Conservation (phyloP, 805 yeast species). For the Cyberlindnera americana region DNA sequence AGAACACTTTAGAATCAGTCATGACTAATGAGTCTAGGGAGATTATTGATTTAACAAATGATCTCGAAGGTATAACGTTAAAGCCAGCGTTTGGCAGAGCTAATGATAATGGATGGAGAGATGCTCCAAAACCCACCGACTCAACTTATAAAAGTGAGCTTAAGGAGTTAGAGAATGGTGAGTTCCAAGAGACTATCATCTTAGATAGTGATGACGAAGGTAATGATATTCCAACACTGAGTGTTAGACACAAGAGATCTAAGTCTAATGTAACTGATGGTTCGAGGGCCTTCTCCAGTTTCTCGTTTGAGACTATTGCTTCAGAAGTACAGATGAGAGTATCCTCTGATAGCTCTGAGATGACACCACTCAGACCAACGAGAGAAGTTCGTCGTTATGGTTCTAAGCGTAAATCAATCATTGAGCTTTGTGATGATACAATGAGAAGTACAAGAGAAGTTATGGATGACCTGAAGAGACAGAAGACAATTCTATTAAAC, state of each 20-base stretch:
- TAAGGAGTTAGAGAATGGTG: slow-evolving; percentile 20
- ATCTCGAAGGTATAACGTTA: slow-evolving; percentile 4
- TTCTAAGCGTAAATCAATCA: slow-evolving; percentile 16
- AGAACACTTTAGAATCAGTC: slow-evolving; percentile 13
- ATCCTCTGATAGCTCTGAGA: slow-evolving; percentile 2
- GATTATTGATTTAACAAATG: slow-evolving; percentile 8
- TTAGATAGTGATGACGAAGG: slow-evolving; percentile 23
- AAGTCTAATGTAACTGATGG: slow-evolving; percentile 11
- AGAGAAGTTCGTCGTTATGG: slow-evolving; percentile 12
- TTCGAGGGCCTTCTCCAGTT: slow-evolving; percentile 13
- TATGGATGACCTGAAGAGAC: slow-evolving; percentile 25
- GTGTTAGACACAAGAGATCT: slow-evolving; percentile 8
- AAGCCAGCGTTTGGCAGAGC: not conserved
- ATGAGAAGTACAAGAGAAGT: slow-evolving; percentile 22
- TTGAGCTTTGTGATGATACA: slow-evolving; percentile 26
- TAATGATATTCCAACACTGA: not conserved
- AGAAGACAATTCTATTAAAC: slow-evolving; percentile 19
- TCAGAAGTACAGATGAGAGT: slow-evolving; percentile 23
- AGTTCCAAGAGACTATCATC: slow-evolving; percentile 21
- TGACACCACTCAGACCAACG: not conserved
- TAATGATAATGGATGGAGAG: not conserved
- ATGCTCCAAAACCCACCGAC: slow-evolving; percentile 1
- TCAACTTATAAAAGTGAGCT: slow-evolving; percentile 13
- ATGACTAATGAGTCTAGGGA: slow-evolving; percentile 1
- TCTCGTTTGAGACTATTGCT: slow-evolving; percentile 26